Evolutionary conservation across 169 alveolate genomes (phyloP).

Genomic region (Babesia bovis): DNA sequence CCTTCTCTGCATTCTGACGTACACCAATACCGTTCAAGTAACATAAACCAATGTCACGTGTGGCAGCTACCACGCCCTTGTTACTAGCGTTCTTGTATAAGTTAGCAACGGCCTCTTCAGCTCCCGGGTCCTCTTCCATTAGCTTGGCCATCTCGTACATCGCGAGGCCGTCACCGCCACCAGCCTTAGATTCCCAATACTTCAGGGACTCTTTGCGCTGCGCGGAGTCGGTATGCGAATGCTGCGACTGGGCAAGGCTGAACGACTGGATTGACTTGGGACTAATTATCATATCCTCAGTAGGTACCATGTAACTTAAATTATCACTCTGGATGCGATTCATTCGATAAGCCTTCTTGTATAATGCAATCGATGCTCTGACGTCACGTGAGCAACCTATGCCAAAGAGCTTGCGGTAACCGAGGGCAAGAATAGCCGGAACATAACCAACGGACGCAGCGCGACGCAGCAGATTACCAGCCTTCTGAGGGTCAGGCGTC

Average conservation of each 20-base stretch:
- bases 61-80: slow-evolving; percentile 45
- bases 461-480: slow-evolving; percentile 20
- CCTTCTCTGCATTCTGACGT: slow-evolving; percentile 55
- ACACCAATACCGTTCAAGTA: slow-evolving; percentile 55
- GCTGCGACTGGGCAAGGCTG: not conserved
- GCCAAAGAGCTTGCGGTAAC: slow-evolving; percentile 40
- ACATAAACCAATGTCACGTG: slow-evolving; percentile 41
- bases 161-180: slow-evolving; percentile 36
- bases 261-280: not conserved
- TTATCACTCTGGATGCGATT: not conserved
- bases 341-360: slow-evolving; percentile 20
- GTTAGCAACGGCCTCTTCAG: slow-evolving; percentile 13
- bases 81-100: slow-evolving; percentile 27
- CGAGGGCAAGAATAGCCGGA: slow-evolving; percentile 53
- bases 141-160: slow-evolving; percentile 52
- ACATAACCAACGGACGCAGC: slow-evolving; percentile 28
- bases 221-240: not conserved
- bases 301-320: slow-evolving; percentile 12
- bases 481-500: not conserved
- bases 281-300: slow-evolving; percentile 39
- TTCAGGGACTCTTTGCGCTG: slow-evolving; percentile 4
- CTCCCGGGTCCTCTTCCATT: slow-evolving; percentile 31
- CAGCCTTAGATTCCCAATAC: slow-evolving; percentile 40
- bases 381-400: slow-evolving; percentile 13
- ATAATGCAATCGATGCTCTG: slow-evolving; percentile 9